Evolutionary conservation across 352 stramenopile species (phyloP).

Genomic region (Globisporangium ultimum): DNA sequence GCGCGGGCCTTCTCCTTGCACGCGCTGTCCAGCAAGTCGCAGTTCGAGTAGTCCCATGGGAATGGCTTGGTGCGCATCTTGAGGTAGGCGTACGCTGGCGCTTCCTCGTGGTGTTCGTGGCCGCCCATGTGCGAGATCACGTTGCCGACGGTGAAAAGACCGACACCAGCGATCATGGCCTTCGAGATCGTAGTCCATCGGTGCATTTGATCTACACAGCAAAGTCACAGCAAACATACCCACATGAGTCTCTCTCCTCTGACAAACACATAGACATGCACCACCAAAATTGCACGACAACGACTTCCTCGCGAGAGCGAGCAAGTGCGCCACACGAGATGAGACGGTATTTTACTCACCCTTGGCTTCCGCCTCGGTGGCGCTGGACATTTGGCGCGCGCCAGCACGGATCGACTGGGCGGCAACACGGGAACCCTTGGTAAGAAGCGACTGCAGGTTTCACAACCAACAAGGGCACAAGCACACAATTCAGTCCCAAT

Average conservation of each 20-base stretch:
- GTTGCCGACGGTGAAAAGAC: slow-evolving; percentile 56
- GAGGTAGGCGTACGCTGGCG: slow-evolving; percentile 72
- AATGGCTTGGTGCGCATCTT: slow-evolving; percentile 88
- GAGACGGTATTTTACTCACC: slow-evolving; percentile 24
- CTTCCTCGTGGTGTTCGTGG: slow-evolving; percentile 62
- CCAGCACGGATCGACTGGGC: slow-evolving; percentile 51
- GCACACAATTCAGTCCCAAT: not conserved
- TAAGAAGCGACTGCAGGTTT: slow-evolving; percentile 51
- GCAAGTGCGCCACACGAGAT: not conserved
- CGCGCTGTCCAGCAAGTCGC: slow-evolving; percentile 73
- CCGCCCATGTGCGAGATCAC: slow-evolving; percentile 38
- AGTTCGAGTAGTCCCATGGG: slow-evolving; percentile 77
- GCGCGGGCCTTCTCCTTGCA: slow-evolving; percentile 65
- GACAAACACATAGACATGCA: slow-evolving; percentile 1
- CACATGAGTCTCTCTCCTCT: not conserved
- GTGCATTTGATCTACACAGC: slow-evolving; percentile 67
- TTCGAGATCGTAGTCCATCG: slow-evolving; percentile 85
- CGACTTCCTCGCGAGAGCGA: too few relatives aligned
- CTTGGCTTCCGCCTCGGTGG: slow-evolving; percentile 81
- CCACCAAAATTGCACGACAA: slow-evolving; percentile 2
- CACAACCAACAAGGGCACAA: not conserved
- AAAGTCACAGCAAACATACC: not conserved
- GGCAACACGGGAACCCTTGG: slow-evolving; percentile 49
- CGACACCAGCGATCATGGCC: slow-evolving; percentile 68
- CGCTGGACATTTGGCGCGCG: slow-evolving; percentile 75